A percentile compares a stretch with the other conserved stretches of the same genome.
These are phyloP conservation scores for Rugonectria rugulosa DNA, from an alignment of 2,329 filamentous ascomycete genomes.

Conservation along the genomic window DNA sequence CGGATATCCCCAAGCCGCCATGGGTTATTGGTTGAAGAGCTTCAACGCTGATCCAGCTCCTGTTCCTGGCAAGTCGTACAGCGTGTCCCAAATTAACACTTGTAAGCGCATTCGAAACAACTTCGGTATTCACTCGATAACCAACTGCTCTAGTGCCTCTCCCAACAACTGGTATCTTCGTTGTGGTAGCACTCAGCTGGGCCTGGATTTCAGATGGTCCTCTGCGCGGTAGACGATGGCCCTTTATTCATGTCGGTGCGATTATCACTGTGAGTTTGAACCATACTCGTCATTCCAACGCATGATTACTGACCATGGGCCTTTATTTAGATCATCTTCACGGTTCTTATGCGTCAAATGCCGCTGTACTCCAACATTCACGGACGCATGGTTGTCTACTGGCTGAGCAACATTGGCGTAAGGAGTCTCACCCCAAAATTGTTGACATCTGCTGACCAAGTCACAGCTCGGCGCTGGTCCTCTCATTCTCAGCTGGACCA, in stretches of 20 bases:
- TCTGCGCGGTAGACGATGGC: slow-evolving; percentile 22
- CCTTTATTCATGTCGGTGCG: slow-evolving; percentile 29
- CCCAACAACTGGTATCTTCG: slow-evolving; percentile 27
- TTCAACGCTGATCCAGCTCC: slow-evolving; percentile 26
- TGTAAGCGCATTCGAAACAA: not conserved
- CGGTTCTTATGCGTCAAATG: slow-evolving; percentile 21
- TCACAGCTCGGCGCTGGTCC: slow-evolving; percentile 27
- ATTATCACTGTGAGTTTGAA: slow-evolving; percentile 16
- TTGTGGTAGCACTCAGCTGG: slow-evolving; percentile 27
- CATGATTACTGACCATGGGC: not conserved
- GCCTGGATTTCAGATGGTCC: slow-evolving; percentile 31
- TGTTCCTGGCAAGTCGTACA: slow-evolving; percentile 23
- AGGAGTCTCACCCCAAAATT: not conserved
- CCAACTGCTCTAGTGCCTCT: slow-evolving; percentile 28
- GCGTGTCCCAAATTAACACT: slow-evolving; percentile 23
- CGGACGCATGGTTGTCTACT: slow-evolving; percentile 26
- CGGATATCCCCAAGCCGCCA: slow-evolving; percentile 21
- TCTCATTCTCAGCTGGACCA: slow-evolving; percentile 35
- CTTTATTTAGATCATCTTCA: slow-evolving; percentile 22
- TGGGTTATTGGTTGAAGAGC: slow-evolving; percentile 33
- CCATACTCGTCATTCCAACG: no score
- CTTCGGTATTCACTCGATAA: no score
- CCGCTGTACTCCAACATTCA: slow-evolving; percentile 24
- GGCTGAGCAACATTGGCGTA: slow-evolving; percentile 34
- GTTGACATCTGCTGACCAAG: not conserved